Conservation (phyloP, 345 rosid genomes). For the Capsella bursapastoris region DNA sequence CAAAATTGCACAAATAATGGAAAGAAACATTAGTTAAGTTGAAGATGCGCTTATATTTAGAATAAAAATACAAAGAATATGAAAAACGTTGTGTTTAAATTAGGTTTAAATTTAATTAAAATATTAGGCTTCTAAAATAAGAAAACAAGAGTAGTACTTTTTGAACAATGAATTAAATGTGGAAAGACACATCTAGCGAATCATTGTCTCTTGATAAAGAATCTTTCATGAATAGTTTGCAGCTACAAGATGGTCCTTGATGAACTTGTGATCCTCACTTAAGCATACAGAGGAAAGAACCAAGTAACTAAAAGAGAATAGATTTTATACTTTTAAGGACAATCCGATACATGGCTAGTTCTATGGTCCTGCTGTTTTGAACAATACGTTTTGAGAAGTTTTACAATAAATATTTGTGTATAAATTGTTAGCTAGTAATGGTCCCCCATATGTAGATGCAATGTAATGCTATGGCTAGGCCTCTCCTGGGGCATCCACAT, state of each 20-base stretch:
- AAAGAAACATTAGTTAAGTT: background rate
- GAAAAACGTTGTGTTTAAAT: constrained; percentile 8
- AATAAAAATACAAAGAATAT: background rate
- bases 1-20: constrained; percentile 2
- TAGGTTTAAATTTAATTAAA: background rate
- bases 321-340: constrained; percentile 45
- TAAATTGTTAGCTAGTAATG: constrained; percentile 45
- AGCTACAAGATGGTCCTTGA: constrained; percentile 47
- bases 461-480: constrained; percentile 37
- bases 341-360: constrained; percentile 42
- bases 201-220: constrained; percentile 48
- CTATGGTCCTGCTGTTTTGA: constrained; percentile 47
- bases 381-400: constrained; percentile 45
- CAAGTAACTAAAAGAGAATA: constrained; percentile 44
- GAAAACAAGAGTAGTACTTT: constrained; percentile 41
- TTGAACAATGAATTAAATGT: constrained; percentile 38
- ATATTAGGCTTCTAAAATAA: background rate
- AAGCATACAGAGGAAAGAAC: constrained; percentile 47
- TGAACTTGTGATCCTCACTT: constrained; percentile 45
- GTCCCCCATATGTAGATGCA: constrained; percentile 56
- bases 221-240: constrained; percentile 46
- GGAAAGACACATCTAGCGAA: constrained; percentile 49
- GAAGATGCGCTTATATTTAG: constrained; percentile 1
- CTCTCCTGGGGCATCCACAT: constrained; percentile 51
- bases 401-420: constrained; percentile 42